Evolutionary conservation across 768 basidiomycete species (phyloP).

Genomic region (Leccinellum luteum): DNA sequence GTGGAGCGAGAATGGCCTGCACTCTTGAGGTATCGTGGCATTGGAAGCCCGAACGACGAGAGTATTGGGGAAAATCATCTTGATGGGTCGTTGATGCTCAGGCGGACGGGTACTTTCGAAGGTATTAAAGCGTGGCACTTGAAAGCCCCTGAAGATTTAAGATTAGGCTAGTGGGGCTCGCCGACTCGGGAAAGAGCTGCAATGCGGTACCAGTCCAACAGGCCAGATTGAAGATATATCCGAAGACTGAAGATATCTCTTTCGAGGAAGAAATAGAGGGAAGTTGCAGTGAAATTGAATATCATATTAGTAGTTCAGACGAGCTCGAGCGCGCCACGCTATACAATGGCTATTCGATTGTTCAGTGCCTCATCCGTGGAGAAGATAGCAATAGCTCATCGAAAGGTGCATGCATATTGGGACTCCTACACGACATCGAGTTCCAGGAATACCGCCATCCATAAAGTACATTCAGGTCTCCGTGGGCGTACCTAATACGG

Average conservation of each 20-base stretch:
- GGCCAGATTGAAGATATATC: background rate
- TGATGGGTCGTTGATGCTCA: background rate
- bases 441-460: too few species aligned
- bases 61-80: conserved; percentile 2
- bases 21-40: conserved; percentile 1
- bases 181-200: background rate
- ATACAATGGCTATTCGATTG: too few species aligned
- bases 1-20: conserved; percentile 12
- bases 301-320: background rate
- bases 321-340: too few species aligned
- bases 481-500: background rate
- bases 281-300: too few species aligned
- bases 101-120: background rate
- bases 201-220: background rate
- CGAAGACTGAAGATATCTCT: background rate
- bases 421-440: too few species aligned
- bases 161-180: background rate
- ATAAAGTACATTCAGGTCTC: background rate
- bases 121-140: background rate
- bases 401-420: too few species aligned
- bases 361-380: too few species aligned
- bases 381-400: too few species aligned
- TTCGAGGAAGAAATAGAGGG: background rate
- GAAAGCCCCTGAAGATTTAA: background rate
- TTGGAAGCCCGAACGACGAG: background rate